A percentile compares a stretch with the other conserved stretches of the same genome.
phyloP scores from a whole-genome alignment of 116 monocot species.

The Papilionanthe hybrid region DNA sequence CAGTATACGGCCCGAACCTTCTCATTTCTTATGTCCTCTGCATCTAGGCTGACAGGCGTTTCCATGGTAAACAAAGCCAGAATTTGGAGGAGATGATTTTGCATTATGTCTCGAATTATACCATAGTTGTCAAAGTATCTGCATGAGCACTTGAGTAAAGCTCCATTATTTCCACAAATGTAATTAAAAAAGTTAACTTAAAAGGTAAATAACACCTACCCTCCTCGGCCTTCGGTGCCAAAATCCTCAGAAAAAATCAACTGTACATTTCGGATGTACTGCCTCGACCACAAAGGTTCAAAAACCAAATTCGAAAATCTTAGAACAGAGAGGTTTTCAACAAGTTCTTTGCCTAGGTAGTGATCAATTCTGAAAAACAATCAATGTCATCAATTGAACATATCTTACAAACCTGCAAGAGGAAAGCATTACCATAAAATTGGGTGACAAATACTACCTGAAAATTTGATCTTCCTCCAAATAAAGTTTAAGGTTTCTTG shows the following conservation, averaged over 20 bases:
- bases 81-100: constrained; percentile 98
- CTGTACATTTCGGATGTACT: constrained; percentile 96
- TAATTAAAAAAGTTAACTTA: not conserved
- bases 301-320: constrained; percentile 99
- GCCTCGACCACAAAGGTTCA: constrained; percentile 96
- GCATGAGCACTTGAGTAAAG: not conserved
- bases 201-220: constrained; percentile 36
- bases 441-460: constrained; percentile 38
- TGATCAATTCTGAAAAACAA: constrained; percentile 75
- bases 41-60: constrained; percentile 92
- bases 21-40: constrained; percentile 94
- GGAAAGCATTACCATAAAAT: not conserved
- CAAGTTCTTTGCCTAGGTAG: constrained; percentile 96
- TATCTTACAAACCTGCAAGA: not conserved
- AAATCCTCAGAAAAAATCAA: constrained; percentile 97
- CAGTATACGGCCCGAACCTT: constrained; percentile 37
- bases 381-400: constrained; percentile 4
- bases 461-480: constrained; percentile 90
- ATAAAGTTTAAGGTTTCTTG: constrained; percentile 67
- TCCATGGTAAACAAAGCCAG: constrained; percentile 96
- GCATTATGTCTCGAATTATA: constrained; percentile 96
- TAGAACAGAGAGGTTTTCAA: constrained; percentile 93
- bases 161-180: not conserved
- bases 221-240: constrained; percentile 99
- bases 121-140: constrained; percentile 94